Conservation (phyloP, 441 rosid genomes). For the Hura crepitans region DNA sequence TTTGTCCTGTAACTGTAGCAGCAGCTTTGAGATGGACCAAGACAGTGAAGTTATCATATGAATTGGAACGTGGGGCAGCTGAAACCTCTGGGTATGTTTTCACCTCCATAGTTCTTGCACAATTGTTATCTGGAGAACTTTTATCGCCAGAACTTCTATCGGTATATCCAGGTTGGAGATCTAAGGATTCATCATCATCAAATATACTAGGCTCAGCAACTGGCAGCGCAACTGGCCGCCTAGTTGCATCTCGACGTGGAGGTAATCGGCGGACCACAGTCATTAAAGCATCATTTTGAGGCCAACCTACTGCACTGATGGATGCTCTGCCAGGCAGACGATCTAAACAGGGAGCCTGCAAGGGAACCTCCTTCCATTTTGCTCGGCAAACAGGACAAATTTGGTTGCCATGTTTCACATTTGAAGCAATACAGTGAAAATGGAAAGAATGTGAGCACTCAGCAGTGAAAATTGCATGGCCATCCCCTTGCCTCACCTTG, state of each 20-base stretch:
- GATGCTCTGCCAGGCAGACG: conserved; percentile 39
- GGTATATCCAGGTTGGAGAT: conserved; percentile 39
- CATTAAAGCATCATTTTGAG: conserved; percentile 55
- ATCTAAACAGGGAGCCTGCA: conserved; percentile 58
- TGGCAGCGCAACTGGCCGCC: conserved; percentile 49
- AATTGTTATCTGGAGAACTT: conserved; percentile 27
- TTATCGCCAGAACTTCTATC: conserved; percentile 33
- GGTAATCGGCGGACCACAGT: conserved; percentile 52
- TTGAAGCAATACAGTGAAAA: conserved; percentile 85
- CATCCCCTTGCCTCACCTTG: conserved; percentile 77
- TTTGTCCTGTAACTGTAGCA: conserved; percentile 34
- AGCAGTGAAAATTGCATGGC: conserved; percentile 87
- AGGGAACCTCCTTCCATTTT: conserved; percentile 85
- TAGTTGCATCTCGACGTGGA: conserved; percentile 48
- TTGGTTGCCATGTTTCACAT: conserved; percentile 84
- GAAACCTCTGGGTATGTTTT: conserved; percentile 71
- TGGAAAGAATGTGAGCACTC: conserved; percentile 95
- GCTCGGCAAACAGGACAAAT: conserved; percentile 86
- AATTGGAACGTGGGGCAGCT: conserved; percentile 40
- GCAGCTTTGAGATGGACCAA: conserved; percentile 84
- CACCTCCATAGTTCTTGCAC: conserved; percentile 50
- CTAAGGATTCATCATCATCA: conserved; percentile 73
- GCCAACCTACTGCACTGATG: conserved; percentile 40
- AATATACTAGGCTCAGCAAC: conserved; percentile 69
- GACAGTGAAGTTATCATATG: conserved; percentile 59